phyloP scores from a whole-genome alignment of 768 basidiomycete genomes.

The Scleroderma citrinum region DNA sequence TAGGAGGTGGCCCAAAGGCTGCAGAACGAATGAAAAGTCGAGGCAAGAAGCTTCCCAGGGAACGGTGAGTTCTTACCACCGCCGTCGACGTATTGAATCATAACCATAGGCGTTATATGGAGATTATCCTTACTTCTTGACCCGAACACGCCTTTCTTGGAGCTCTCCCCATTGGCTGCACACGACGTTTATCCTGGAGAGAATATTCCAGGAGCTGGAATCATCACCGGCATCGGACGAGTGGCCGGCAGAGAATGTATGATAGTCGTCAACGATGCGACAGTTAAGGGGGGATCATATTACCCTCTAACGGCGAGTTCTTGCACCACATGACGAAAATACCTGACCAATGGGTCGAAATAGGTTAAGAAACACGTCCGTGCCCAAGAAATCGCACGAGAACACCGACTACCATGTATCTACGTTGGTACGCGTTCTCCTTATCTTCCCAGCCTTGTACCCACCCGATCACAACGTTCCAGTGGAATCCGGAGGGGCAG shows the following conservation, averaged over 20 bases:
- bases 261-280: conserved; percentile 90
- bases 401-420: conserved; percentile 85
- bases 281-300: conserved; percentile 90
- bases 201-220: conserved; percentile 79
- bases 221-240: conserved; percentile 81
- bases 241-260: conserved; percentile 82
- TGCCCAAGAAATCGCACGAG: conserved; percentile 91
- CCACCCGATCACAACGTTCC: conserved; percentile 8
- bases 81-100: background rate
- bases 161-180: conserved; percentile 80
- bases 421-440: conserved; percentile 65
- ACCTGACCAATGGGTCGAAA: conserved; percentile 1
- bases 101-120: conserved; percentile 2
- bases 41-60: conserved; percentile 80
- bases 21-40: conserved; percentile 67
- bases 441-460: background rate
- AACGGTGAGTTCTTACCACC: conserved; percentile 47
- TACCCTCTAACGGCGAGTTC: conserved; percentile 70
- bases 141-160: conserved; percentile 83
- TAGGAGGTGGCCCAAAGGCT: conserved; percentile 73
- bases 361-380: conserved; percentile 93
- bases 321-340: background rate
- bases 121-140: conserved; percentile 76
- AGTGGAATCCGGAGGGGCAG: conserved; percentile 95
- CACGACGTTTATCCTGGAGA: conserved; percentile 78